Conservation (phyloP, 495 filamentous ascomycete genomes). For the Podospora pseudopauciseta region DNA sequence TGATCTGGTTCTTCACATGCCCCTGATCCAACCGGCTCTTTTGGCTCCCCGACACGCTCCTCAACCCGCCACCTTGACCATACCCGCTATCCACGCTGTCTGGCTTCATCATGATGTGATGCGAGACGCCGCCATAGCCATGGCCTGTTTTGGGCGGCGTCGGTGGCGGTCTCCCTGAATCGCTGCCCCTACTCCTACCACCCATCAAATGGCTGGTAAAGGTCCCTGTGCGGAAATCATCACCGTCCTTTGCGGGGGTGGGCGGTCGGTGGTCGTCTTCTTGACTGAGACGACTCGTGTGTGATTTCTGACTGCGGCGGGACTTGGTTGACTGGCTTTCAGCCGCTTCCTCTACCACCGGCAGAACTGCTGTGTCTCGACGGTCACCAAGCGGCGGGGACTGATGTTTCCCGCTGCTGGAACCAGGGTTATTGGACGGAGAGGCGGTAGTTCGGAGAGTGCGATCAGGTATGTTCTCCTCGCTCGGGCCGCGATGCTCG, state of each 20-base stretch:
- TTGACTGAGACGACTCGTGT: conserved; percentile 42
- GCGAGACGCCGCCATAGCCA: conserved; percentile 18
- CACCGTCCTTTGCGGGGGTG: conserved; percentile 39
- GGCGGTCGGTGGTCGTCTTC: conserved; percentile 44
- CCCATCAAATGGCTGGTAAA: neutral
- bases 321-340: conserved; percentile 71
- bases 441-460: conserved; percentile 48
- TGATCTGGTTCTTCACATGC: conserved; percentile 27
- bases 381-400: conserved; percentile 35
- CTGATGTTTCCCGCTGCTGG: conserved; percentile 32
- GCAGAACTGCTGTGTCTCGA: conserved; percentile 69
- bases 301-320: conserved; percentile 26
- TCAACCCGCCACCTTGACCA: conserved; percentile 21
- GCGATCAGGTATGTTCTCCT: conserved; percentile 48
- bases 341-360: conserved; percentile 86
- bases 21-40: conserved; percentile 18
- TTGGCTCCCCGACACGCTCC: conserved; percentile 28
- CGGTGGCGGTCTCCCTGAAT: conserved; percentile 32
- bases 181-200: conserved; percentile 27
- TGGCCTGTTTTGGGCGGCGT: conserved; percentile 44
- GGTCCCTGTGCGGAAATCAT: conserved; percentile 23
- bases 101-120: conserved; percentile 27
- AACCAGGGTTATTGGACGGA: conserved; percentile 42
- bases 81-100: conserved; percentile 40
- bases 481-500: conserved; percentile 39